Base-by-base conservation (phyloP, 768 basidiomycete species). In the Termitomyces eurrhizus region DNA sequence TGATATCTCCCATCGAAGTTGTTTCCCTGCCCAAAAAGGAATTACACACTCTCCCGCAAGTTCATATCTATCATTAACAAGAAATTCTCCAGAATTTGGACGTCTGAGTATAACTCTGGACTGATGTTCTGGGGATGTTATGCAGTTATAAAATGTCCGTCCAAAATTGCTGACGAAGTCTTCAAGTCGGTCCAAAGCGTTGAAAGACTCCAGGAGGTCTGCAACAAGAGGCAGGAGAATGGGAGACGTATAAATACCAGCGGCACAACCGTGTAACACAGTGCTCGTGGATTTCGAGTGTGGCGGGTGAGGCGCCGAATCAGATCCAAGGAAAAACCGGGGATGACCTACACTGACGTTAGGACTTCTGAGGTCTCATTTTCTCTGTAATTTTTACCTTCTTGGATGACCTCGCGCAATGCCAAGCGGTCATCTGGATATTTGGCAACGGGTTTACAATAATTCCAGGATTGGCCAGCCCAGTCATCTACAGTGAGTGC, bases 391-490 rank as follows among this genome's bases (percentile, higher is more conserved):
- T 56, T 59, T 75, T 46, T 62, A 90, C 93, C 92, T 78, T 91
- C 84, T 63, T 74, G 78, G 50, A 97, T 82, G 33, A 94, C 86
- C 24, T 89, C 81, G 54, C 85, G 83, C 59, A 99, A 75, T 14
- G 96, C 94, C 67, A 84, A 73, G 16, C 96, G 82, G 71, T 99
- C 97, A 65, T 90, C 88, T 2, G 96, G 96, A 71, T 86, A 95
- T 75, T 99, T 99, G 13, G 97, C 95, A 24, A 99, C 90, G 0
- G 97, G 97, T 73, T 98, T 99, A 80, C 97, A 98, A 75, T 90
- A 99, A 69, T 96, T 85, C 83, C 91, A 94, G 2, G 92, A 85
- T 72, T 98, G 94, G 2, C 95, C 93, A 2, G 95, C 95, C 87
- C 95, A 98, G 66, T 95, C 92, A 73, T 99, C 96, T 4, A 98